Evolutionary conservation across 2,329 filamentous ascomycete species (phyloP).

Genomic region (Aspergillus piperis): DNA sequence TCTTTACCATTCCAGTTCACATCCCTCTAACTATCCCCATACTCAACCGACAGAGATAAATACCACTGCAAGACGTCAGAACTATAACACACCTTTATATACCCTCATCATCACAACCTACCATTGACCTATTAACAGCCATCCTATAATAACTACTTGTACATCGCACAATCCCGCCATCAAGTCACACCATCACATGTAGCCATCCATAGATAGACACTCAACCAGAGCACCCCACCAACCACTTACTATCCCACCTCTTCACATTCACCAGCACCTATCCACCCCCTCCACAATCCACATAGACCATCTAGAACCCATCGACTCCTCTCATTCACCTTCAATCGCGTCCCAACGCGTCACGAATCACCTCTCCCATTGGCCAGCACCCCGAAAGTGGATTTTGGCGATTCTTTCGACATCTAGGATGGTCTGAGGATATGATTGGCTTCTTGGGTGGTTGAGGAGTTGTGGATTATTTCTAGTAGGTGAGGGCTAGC

Average conservation of each 20-base stretch:
- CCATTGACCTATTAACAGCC: background rate
- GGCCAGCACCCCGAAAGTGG: background rate
- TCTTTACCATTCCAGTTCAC: no score
- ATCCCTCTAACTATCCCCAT: no score
- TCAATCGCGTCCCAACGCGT: background rate
- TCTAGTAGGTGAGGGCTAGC: background rate
- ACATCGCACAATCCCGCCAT: background rate
- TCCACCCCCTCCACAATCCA: no score
- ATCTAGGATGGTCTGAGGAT: background rate
- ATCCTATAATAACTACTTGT: background rate
- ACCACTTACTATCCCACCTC: background rate
- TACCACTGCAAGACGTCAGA: no score
- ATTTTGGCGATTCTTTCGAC: constrained; percentile 14
- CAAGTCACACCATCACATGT: background rate
- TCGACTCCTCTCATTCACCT: background rate
- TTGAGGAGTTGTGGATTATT: background rate
- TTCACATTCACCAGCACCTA: background rate
- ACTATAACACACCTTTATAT: background rate
- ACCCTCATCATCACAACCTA: background rate
- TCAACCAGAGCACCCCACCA: background rate
- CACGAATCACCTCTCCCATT: background rate
- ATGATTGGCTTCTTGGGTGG: constrained; percentile 1
- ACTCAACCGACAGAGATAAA: no score
- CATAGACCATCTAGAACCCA: background rate
- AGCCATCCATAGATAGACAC: no score